phyloP scores from a whole-genome alignment of 83 land plant genomes.

The Diphasiastrum complanatum region DNA sequence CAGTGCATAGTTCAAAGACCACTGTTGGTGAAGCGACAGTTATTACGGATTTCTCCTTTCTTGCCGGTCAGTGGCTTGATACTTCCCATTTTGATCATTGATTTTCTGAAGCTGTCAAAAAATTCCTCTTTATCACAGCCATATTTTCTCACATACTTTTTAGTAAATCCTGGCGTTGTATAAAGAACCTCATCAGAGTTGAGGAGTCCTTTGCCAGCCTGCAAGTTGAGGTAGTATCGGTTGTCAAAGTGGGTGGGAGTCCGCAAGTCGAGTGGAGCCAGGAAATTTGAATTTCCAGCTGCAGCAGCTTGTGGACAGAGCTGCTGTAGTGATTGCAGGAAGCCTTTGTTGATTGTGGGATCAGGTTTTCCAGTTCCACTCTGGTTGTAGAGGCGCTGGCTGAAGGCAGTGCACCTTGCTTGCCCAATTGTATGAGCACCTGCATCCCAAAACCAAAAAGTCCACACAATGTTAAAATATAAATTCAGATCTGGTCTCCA shows the following conservation, averaged over 20 bases:
- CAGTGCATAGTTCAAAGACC: too few relatives aligned
- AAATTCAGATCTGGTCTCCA: not conserved
- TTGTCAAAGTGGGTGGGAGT: constrained; percentile 12
- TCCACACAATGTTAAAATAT: not conserved
- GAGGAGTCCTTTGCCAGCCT: constrained; percentile 3
- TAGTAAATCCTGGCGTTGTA: not conserved
- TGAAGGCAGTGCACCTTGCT: constrained; percentile 13
- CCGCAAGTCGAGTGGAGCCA: constrained; percentile 7
- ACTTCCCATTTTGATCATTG: constrained; percentile 18
- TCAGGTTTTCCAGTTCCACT: constrained; percentile 6
- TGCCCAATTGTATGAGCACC: constrained; percentile 23
- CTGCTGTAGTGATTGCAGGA: constrained; percentile 1
- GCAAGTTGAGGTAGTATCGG: constrained; percentile 10
- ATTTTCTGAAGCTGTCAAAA: constrained; percentile 2
- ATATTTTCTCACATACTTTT: not conserved
- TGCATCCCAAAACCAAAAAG: not conserved
- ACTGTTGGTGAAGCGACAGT: constrained; percentile 9
- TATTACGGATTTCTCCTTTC: constrained; percentile 10
- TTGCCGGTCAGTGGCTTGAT: constrained; percentile 19
- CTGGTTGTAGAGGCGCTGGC: constrained; percentile 2
- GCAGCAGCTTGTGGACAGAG: not conserved
- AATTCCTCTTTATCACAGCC: not conserved
- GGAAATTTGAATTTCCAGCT: not conserved
- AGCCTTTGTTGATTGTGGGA: not conserved
- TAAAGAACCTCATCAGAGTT: constrained; percentile 6